Evolutionary conservation across 2,329 filamentous ascomycete species (phyloP).

Genomic region (Cadophora gregata): DNA sequence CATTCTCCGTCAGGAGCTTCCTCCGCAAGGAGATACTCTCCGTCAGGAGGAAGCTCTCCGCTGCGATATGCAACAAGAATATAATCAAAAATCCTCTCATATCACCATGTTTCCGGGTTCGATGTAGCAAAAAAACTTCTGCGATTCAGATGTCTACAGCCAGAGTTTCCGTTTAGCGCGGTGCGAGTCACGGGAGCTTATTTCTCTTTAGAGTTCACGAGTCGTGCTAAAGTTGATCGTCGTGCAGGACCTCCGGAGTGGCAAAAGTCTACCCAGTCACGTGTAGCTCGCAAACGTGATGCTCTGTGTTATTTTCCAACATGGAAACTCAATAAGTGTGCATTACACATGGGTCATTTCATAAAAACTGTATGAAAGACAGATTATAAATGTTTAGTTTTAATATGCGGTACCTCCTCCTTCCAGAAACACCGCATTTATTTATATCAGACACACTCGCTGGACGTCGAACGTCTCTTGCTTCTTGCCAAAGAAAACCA

Average conservation of each 20-base stretch:
- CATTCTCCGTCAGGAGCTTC: constrained; percentile 4
- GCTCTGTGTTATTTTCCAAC: not conserved
- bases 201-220: not conserved
- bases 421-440: too few species aligned
- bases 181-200: not conserved
- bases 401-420: not conserved
- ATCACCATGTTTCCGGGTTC: not conserved
- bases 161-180: not conserved
- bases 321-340: not conserved
- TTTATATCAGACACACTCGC: too few species aligned
- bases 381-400: not conserved
- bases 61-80: constrained; percentile 7
- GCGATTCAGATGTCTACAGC: not conserved
- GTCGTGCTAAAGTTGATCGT: not conserved
- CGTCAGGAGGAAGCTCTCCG: constrained; percentile 7
- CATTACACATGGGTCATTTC: not conserved
- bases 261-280: not conserved
- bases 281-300: not conserved
- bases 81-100: too few species aligned
- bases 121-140: not conserved
- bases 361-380: too few species aligned
- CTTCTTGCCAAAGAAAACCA: not conserved
- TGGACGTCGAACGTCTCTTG: not conserved
- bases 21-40: constrained; percentile 8
- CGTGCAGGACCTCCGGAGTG: too few species aligned